Conservation (phyloP, 2,329 filamentous ascomycete genomes). For the Cercospora zeae-maydis region DNA sequence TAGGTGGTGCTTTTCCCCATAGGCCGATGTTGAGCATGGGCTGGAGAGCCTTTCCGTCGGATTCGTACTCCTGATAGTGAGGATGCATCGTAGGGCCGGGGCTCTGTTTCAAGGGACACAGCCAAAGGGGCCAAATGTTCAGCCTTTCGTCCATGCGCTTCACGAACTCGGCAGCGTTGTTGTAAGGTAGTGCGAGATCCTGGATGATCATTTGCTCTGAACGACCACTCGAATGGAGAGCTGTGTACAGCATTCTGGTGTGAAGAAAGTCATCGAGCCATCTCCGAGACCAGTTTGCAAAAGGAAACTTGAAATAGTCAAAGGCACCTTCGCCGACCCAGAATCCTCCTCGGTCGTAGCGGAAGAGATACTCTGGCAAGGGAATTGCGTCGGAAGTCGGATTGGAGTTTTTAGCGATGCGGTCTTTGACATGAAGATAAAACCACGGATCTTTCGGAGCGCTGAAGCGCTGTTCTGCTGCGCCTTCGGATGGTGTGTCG, state of each 20-base stretch:
- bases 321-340: conserved; percentile 64
- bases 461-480: conserved; percentile 38
- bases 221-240: conserved; percentile 59
- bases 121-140: conserved; percentile 48
- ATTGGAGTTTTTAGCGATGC: conserved; percentile 42
- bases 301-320: conserved; percentile 61
- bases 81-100: conserved; percentile 34
- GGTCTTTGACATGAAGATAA: conserved; percentile 44
- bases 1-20: conserved; percentile 52
- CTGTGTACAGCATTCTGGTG: conserved; percentile 63
- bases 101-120: conserved; percentile 44
- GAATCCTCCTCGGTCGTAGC: conserved; percentile 67
- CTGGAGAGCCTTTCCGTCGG: conserved; percentile 23
- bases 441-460: conserved; percentile 50
- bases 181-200: conserved; percentile 53
- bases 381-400: conserved; percentile 55
- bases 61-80: conserved; percentile 28
- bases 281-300: conserved; percentile 61
- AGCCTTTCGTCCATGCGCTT: conserved; percentile 41
- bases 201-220: conserved; percentile 62
- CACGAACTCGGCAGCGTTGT: conserved; percentile 44
- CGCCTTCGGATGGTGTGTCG: conserved; percentile 23
- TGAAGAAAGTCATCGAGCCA: conserved; percentile 61
- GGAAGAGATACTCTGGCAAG: conserved; percentile 64
- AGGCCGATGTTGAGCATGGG: conserved; percentile 60